Evolutionary conservation across 1,139 yeast genomes (phyloP), one percentile per base, ranked within the genome.

Genomic region (Pichia kudriavzevii): DNA sequence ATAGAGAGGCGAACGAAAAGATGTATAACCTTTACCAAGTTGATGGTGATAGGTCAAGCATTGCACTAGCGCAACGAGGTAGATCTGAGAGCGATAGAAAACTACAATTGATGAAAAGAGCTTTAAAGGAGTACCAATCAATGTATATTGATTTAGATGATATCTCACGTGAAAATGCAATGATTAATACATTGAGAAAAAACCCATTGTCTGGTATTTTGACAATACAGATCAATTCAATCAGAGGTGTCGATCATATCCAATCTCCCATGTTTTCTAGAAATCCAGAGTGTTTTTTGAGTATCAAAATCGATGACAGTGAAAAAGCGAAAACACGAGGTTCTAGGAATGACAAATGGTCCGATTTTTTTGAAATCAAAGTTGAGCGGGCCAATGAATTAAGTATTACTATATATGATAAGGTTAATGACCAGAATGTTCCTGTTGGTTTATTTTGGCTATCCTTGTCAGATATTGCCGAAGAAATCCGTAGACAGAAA

Each of bases 361-460:
- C 71, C 52, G 98, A 91, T 53, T 82, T 77, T 34, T 84, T 85
- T 55, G 72, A 73, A 38, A 71, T 91, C 42, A 77, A 75, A 32
- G 84, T 91, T 26, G 95, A 84, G 42, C 84, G 81, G 55, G 95
- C 94, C 19, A 83, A 88, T 54, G 98, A 91, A 61, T 69, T 88
- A 32, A 96, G 88, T 50, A 66, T 91, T 41, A 75, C 88, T 1
- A 85, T 91, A 5, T 85, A 80, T 57, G 98, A 91, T 56, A 79
- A 79, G 48, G 66, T 71, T 11, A 82, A 82, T 30, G 72, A 68
- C 35, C 69, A 68, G 30, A 60, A 67, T 39, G 75, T 81, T 6
- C 97, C 98, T 0, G 95, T 91, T n/a, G 98, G 95, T 4, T 68
- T 91, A 28, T 75, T 83, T 50, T 91, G 97, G 97, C 72, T 88